Evolutionary conservation across 352 stramenopile genomes (phyloP), one percentile per base, ranked within the genome.

Genomic region (Sclerospora graminicola): DNA sequence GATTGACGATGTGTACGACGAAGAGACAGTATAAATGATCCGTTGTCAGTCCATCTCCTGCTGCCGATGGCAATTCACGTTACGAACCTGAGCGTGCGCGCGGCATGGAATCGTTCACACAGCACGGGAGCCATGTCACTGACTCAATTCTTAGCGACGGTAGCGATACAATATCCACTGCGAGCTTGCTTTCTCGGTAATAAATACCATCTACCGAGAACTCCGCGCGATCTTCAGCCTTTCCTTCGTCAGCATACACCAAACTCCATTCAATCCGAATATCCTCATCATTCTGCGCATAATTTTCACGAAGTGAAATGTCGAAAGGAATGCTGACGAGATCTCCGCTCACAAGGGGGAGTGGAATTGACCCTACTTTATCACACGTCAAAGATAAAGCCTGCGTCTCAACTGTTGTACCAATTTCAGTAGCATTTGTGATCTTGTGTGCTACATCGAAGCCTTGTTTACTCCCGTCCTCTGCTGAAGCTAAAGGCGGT

Each of bases 251-350:
- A 11, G 59, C 61, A 41, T 88, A 85, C 7, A 84, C 54, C 30
- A 85, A 57, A 23, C 57, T 79, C 72, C 76, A 88, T 35, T 83
- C 60, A 18, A 88, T 60, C 41, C 68, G 41, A 21, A 76, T 55
- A 19, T 65, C 48, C 15, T 79, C 47, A 13, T 75, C 44, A 16
- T n/a, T 27, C 32, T 52, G 54, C n/a, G 47, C 37, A 13, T 34
- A 38, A 14, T 29, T 48, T 35, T 36, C 46, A 40, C 19, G 46
- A 35, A 81, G 45, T 28, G 54, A 48, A 9, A 79, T 19, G 23
- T 69, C 47, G 34, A 76, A 82, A 9, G 46, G 57, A 8, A 79
- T 55, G 8, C 49, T 56, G 1, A 74, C 40, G 13, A 57, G 46
- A 13, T 69, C 66, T 1, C 63, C 66, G 14, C 24, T 66, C 14